These are phyloP conservation scores for Suillus brevipes DNA, from an alignment of 768 basidiomycete species.

Conservation along the genomic window DNA sequence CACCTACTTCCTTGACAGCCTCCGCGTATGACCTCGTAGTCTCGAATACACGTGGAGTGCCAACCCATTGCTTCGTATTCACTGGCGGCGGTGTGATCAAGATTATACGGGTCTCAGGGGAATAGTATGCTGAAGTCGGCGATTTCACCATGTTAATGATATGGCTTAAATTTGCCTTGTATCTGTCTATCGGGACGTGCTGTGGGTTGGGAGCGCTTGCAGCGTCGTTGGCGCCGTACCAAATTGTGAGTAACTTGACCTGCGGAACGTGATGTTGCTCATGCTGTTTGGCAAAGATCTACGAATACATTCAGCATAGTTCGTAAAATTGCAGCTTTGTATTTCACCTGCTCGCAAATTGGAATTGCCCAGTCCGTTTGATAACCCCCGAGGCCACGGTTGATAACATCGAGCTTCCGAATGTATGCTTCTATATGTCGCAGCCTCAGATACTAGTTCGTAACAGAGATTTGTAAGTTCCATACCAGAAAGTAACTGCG, in stretches of 20 bases:
- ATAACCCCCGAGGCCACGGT: conserved; percentile 83
- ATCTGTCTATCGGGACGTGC: conserved; percentile 72
- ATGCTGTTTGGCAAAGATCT: conserved; percentile 60
- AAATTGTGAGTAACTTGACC: conserved; percentile 76
- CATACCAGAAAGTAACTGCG: conserved; percentile 56
- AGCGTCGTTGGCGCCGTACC: conserved; percentile 92
- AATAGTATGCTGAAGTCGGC: conserved; percentile 62
- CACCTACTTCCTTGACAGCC: conserved; percentile 63
- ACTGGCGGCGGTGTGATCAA: conserved; percentile 87
- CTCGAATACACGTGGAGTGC: conserved; percentile 51
- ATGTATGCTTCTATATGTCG: conserved; percentile 62
- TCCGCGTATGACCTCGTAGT: conserved; percentile 69
- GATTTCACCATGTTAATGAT: conserved; percentile 65
- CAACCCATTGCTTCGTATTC: conserved; percentile 55
- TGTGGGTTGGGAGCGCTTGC: conserved; percentile 63
- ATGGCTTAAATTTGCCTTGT: conserved; percentile 58
- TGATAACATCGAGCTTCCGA: conserved; percentile 82
- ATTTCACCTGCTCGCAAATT: conserved; percentile 66
- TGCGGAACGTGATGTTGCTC: conserved; percentile 51
- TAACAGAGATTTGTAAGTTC: not conserved
- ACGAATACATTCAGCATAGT: not conserved
- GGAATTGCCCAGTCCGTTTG: conserved; percentile 86
- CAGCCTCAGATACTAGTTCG: conserved; percentile 1
- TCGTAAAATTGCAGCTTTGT: no score
- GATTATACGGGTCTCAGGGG: conserved; percentile 71